Base-by-base conservation (phyloP, 805 yeast species). In the Sugiyamaella mastotermitis region DNA sequence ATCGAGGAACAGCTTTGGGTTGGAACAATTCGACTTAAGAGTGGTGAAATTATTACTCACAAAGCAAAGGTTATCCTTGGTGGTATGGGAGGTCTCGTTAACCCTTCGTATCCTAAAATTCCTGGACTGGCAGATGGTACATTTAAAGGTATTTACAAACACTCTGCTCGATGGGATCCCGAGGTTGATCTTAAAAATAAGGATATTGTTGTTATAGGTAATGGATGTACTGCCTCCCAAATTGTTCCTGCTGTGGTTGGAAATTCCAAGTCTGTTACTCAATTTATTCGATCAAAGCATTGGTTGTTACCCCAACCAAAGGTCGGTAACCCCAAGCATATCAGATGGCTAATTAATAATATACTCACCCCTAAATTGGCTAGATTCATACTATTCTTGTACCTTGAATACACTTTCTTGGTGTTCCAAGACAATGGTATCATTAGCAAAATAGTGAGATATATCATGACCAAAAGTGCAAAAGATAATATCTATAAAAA, bases 181-280 rank as follows among this genome's bases (percentile, higher is more conserved):
- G 32, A 41, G 3, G 40, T 35, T 2, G 37, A 31, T 8, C 27
- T 41, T 15, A 23, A 19, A 10, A 37, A 38, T 35, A 46, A 46
- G 23, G 28, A 45, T 19, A 43, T 47, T 9, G 50, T 37, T 13
- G 50, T 47, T 2, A 38, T 47, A 8, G 51, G 51, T 3, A 47
- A 47, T 31, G 51, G 51, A 10, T 47, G 50, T 26, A 32, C 38
- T 20, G 51, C 46, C 11, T 46, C 44, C 11, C 51, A 47, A 27
- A 35, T 47, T 4, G 38, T 47, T 8, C 45, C 51, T 16, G 30
- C 41, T 41, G 35, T 4, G 34, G 38, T 30, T 4, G 38, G 34
- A 4, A 18, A 39, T 14, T 10, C 39, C 15, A 41, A 37, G 24
- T 23, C 41, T 3, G 30, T 46, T 6, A 38, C 43, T 3, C 49